Evolutionary conservation across 345 rosid genomes (phyloP).

Genomic region (Hibiscus tridactylites): DNA sequence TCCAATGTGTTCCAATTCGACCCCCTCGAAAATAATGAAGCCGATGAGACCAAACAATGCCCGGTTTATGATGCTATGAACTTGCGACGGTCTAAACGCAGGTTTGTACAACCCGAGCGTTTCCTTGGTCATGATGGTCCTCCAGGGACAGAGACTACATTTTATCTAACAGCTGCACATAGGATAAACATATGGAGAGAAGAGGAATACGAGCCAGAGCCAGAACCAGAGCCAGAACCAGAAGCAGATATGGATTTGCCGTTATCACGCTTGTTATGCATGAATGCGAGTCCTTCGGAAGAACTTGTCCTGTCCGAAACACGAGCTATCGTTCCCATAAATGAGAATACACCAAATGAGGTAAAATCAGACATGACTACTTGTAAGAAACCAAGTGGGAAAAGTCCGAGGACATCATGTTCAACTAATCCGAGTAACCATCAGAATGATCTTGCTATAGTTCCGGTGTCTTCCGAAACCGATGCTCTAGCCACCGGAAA

Average conservation of each 20-base stretch:
- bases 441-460: constrained; percentile 35
- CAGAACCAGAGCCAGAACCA: not conserved
- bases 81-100: constrained; percentile 69
- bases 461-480: constrained; percentile 39
- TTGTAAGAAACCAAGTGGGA: constrained; percentile 8
- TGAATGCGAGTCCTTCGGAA: constrained; percentile 8
- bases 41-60: constrained; percentile 8
- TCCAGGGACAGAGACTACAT: constrained; percentile 29
- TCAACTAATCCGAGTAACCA: constrained; percentile 6
- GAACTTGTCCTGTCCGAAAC: constrained; percentile 17
- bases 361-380: constrained; percentile 9
- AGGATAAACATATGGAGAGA: constrained; percentile 37
- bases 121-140: constrained; percentile 35
- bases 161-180: constrained; percentile 38
- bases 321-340: constrained; percentile 11
- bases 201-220: constrained; percentile 15
- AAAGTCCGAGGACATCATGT: not conserved
- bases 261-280: constrained; percentile 31
- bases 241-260: constrained; percentile 42
- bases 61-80: constrained; percentile 33
- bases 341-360: constrained; percentile 14
- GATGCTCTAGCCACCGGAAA: constrained; percentile 27
- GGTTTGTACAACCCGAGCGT: constrained; percentile 61
- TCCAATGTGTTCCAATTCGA: constrained; percentile 33
- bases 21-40: constrained; percentile 20